Base-by-base conservation (phyloP, 2,329 filamentous ascomycete genomes). In the Monilinia polystroma region DNA sequence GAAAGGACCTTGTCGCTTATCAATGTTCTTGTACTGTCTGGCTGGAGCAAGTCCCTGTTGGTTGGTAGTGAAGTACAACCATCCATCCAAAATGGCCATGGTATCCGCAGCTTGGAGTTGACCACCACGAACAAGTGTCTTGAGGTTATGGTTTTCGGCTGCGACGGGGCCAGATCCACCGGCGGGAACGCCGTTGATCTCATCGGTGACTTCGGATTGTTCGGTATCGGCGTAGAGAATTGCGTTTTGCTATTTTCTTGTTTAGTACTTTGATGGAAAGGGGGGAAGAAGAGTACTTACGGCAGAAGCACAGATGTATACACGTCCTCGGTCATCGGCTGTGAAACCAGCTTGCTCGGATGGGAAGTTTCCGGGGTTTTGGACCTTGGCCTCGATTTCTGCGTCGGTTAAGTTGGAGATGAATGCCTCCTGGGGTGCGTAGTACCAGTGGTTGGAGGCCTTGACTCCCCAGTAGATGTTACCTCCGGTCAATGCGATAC, bases 41-140 rank as follows among this genome's bases (percentile, higher is more conserved):
- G 45, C 45, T 38, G 45, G 58, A 38, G 58, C 58, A 18, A 60
- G 58, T 38, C 45, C 58, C 18, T 60, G 58, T 41, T 51, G 58
- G 4, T 60, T 60, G 16, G 58, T 60, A 7, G 58, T 60, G 12
- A 60, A 51, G 14, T 60, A 60, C n/a, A 60, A 23, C 45, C 45
- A 60, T 51, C 45, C 58, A 20, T 60, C 58, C 32, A 60, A 60
- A n/a, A 60, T 60, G 1, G 58, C 58, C 58, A 60, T 60, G 8
- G 58, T 60, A 23, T 60, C 45, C 16, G 45, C 58, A 26, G 58
- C 58, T n/a, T 60, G 58, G 3, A 60, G 20, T 11, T 51, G 29
- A 11, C 58, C 58, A 23, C 58, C 12, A 16, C 58, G 58, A 1
- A n/a, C 45, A 2, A 60, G 45, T 2, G 58, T 26, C 29, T 60